A percentile compares a stretch with the other conserved stretches of the same genome.
Conservation (phyloP, 805 yeast genomes). For the Zygotorulaspora danielsina region DNA sequence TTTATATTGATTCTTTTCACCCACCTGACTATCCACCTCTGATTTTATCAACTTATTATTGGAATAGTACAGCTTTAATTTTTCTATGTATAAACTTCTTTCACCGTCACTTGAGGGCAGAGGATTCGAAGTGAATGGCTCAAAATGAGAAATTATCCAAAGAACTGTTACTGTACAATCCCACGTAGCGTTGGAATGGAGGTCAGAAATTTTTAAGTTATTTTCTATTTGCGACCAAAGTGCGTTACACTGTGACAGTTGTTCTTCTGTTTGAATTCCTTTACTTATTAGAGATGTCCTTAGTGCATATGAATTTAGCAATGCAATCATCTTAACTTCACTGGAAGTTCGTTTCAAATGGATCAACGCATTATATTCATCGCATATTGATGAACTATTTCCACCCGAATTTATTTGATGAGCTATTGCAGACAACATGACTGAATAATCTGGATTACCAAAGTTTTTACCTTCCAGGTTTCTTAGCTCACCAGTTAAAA, state of each 20-base stretch:
- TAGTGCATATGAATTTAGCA: constrained; percentile 24
- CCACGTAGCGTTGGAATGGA: constrained; percentile 26
- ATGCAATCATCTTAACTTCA: constrained; percentile 22
- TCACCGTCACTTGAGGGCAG: constrained; percentile 28
- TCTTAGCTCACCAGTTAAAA: constrained; percentile 14
- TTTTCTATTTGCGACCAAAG: constrained; percentile 22
- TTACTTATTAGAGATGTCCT: constrained; percentile 16
- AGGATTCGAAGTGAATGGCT: constrained; percentile 31
- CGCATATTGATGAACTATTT: background rate
- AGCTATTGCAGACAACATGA: constrained; percentile 5
- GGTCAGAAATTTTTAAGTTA: constrained; percentile 11
- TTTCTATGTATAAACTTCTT: constrained; percentile 17
- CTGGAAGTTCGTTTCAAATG: constrained; percentile 4
- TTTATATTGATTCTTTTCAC: constrained; percentile 9
- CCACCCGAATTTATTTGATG: constrained; percentile 4
- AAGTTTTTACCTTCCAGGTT: background rate
- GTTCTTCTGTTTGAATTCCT: constrained; percentile 11
- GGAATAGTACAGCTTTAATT: constrained; percentile 21
- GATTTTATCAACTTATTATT: constrained; percentile 20
- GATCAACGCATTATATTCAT: constrained; percentile 3
- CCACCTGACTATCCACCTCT: background rate
- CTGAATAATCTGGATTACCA: background rate
- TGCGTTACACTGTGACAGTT: constrained; percentile 14
- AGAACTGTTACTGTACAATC: constrained; percentile 27
- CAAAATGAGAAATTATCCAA: constrained; percentile 32